Base-by-base conservation (phyloP, 805 yeast genomes). In the Dipodascus geniculatus region DNA sequence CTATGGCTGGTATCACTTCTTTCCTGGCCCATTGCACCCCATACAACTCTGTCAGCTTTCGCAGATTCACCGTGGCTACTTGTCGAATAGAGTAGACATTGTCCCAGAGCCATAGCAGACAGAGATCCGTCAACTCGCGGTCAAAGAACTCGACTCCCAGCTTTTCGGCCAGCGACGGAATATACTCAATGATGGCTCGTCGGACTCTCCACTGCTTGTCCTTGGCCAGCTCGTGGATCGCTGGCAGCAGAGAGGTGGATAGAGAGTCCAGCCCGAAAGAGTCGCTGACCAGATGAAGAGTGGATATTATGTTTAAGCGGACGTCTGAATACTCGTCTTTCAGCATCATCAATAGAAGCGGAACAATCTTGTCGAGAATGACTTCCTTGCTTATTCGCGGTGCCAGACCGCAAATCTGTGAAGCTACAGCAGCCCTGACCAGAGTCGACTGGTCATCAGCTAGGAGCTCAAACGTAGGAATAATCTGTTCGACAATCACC, bases 61-160 rank as follows among this genome's bases (percentile, higher is more conserved):
- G 82, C 61, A 93, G 74, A 68, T 90, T 93, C 54, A 75, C 72
- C 31, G 93, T 95, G 0, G 98, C 98, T 8, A 98, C 99, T 60
- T 88, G 95, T 70, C 99, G 82, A 57, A 93, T 90, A 3, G 98
- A 90, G 71, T 81, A 93, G 44, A 93, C 99, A 2, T 90, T 86
- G 71, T 93, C 99, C 96, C 97, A 90, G 59, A 93, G 75, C 98
- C 99, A 93, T n/a, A 90, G 85, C 79, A 93, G 79, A 64, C 96
- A 93, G 61, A 93, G 75, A 51, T 85, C 82, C 58, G 95, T 89
- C 60, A 93, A 75, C 63, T 90, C 96, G 66, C 87, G 86, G 68
- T 93, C 93, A 71, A 93, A 93, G 64, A 91, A 89, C 24, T 87
- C 82, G 53, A 86, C 90, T 23, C 99, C 99, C 56, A 93, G 75